A percentile compares a stretch with the other conserved stretches of the same genome.
Evolutionary conservation across 2,329 filamentous ascomycete species (phyloP).

Genomic region (Aspergillus oerlinghausenensis): DNA sequence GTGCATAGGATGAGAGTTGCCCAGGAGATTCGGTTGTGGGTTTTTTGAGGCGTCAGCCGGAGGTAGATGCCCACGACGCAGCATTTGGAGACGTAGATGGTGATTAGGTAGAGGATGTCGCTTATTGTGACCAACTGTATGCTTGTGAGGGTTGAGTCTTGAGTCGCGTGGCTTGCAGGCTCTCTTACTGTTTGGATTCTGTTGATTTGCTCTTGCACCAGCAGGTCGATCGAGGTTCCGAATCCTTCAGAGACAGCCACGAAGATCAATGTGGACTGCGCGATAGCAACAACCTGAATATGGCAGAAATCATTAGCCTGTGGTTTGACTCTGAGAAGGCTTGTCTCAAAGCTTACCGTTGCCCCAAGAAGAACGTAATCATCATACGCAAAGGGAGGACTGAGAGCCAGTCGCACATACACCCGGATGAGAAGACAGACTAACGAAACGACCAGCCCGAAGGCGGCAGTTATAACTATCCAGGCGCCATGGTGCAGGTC

Average conservation of each 20-base stretch:
- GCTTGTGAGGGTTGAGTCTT: neutral
- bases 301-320: neutral
- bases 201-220: conserved; percentile 18
- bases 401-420: conserved; percentile 32
- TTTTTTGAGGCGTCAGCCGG: conserved; percentile 42
- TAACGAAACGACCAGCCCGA: conserved; percentile 35
- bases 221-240: conserved; percentile 28
- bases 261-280: conserved; percentile 30
- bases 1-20: conserved; percentile 33
- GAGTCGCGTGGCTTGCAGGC: neutral
- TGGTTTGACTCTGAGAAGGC: neutral
- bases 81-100: conserved; percentile 36
- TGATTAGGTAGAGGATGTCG: conserved; percentile 42
- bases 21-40: conserved; percentile 35
- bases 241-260: conserved; percentile 28
- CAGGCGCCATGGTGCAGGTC: conserved; percentile 36
- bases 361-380: conserved; percentile 31
- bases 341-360: conserved; percentile 21
- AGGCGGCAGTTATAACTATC: conserved; percentile 35
- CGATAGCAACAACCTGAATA: conserved; percentile 23
- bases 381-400: conserved; percentile 29
- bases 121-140: conserved; percentile 29
- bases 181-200: conserved; percentile 25
- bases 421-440: conserved; percentile 34
- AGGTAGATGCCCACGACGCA: conserved; percentile 42